These are phyloP conservation scores for Leccinum barrowsii DNA, from an alignment of 768 basidiomycete genomes.

Conservation along the genomic window DNA sequence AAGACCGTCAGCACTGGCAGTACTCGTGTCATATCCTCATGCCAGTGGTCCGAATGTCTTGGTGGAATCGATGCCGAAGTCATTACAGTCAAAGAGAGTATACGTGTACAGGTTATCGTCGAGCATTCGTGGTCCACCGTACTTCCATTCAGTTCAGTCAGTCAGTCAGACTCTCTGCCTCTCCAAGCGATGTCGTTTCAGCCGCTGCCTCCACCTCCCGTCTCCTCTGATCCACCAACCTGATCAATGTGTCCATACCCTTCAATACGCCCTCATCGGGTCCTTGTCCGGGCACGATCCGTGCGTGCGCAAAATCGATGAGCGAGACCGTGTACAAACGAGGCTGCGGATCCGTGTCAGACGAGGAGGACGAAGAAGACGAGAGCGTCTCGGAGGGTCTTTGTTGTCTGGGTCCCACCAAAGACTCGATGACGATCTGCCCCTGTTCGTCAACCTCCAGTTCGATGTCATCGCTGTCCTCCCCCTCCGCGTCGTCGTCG, in stretches of 20 bases:
- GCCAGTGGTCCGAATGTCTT: no score
- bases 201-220: conserved; percentile 33
- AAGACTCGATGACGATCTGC: conserved; percentile 20
- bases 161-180: background rate
- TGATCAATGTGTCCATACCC: conserved; percentile 66
- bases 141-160: background rate
- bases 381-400: conserved; percentile 15
- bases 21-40: no score
- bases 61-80: background rate
- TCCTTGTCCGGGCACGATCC: conserved; percentile 62
- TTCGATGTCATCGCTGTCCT: conserved; percentile 39
- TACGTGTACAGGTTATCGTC: background rate
- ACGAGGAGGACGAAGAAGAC: conserved; percentile 42
- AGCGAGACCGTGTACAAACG: conserved; percentile 59
- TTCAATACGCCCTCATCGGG: conserved; percentile 74
- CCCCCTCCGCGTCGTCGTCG: conserved; percentile 31
- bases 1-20: no score
- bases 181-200: background rate
- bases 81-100: no score
- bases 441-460: conserved; percentile 32
- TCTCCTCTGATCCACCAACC: conserved; percentile 57
- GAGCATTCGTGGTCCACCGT: background rate
- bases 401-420: background rate
- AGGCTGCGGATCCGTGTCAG: background rate
- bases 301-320: conserved; percentile 95